Conservation (phyloP, 73 alveolate species). For the Tetrahymena borealis region DNA sequence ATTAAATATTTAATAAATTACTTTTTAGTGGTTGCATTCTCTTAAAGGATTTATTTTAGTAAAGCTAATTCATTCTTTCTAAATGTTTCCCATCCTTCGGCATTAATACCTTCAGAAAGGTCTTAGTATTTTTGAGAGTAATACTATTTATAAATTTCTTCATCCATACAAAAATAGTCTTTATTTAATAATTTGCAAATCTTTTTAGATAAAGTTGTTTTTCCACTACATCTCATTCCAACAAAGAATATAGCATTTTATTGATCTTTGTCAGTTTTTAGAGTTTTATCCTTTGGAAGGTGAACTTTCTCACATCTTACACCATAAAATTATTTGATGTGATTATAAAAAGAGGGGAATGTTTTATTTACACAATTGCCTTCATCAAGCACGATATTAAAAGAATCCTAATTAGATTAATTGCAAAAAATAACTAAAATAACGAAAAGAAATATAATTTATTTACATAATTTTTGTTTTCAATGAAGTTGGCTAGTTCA, state of each 20-base stretch:
- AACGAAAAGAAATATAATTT: background rate
- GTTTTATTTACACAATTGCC: constrained; percentile 42
- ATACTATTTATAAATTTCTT: background rate
- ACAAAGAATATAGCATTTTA: constrained; percentile 12
- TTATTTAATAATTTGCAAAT: background rate
- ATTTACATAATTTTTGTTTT: background rate
- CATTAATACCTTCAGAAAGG: constrained; percentile 4
- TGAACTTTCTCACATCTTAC: background rate
- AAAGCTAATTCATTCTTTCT: constrained; percentile 22
- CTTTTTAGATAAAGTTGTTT: constrained; percentile 13
- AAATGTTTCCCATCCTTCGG: constrained; percentile 45
- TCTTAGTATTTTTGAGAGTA: background rate
- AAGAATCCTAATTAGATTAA: background rate
- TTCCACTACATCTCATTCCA: constrained; percentile 60
- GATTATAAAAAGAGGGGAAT: constrained; percentile 48
- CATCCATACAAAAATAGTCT: constrained; percentile 9
- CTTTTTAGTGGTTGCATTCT: background rate
- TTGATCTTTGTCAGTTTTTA: background rate
- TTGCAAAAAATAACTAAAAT: background rate
- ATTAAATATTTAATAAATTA: background rate
- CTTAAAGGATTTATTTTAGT: constrained; percentile 3
- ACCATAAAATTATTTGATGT: constrained; percentile 2
- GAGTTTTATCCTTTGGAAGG: background rate
- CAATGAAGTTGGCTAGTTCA: constrained; percentile 1
- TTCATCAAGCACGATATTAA: constrained; percentile 17